Evolutionary conservation across 768 basidiomycete genomes (phyloP), one percentile per base, ranked within the genome.

Genomic region (Pleurotus citrinopileatus): DNA sequence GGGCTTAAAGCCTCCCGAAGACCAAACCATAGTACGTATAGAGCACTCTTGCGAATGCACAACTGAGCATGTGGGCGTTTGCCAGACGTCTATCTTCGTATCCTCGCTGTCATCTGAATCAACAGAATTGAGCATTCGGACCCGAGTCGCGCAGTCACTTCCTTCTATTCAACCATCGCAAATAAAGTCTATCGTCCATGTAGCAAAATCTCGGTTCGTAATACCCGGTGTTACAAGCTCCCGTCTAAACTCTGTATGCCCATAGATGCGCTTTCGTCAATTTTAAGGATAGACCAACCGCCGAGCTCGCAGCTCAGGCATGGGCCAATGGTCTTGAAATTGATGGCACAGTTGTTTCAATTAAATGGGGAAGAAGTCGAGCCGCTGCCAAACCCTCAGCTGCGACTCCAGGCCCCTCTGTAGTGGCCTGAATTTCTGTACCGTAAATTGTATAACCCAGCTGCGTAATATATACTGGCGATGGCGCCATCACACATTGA

Each of bases 191-290:
- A 73, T 96, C 27, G 92, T 96, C 2, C 84, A 94, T 61, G 89
- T 96, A 4, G 80, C 84, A 32, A 91, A 92, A 68, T 84, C 89
- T 57, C 81, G 83, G 84, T 88, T 57, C 8, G 73, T 65, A n/a
- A 36, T 29, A 12, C 20, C 10, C 0, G 32, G 25, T 9, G n/a
- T 8, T 13, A 17, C 48, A 28, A 8, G 19, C 28, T 7, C 1
- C 9, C 1, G 36, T 42, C n/a, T n/a, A 22, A 32, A 32, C 15
- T 12, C 12, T 27, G 50, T 44, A 32, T 52, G 48, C 55, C 59
- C n/a, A 17, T 17, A 91, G 91, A 69, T 96, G 94, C 70, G 97
- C 96, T 1, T 99, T 99, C 68, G 80, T 97, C 51, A 98, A 98
- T 68, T 98, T 98, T 74, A 86, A 80, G 60, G 83, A 89, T 52